Percentiles rank a stretch among this genome's conserved stretches.
phyloP scores from a whole-genome alignment of 306 rosid genomes.

The Castanea mollissima region DNA sequence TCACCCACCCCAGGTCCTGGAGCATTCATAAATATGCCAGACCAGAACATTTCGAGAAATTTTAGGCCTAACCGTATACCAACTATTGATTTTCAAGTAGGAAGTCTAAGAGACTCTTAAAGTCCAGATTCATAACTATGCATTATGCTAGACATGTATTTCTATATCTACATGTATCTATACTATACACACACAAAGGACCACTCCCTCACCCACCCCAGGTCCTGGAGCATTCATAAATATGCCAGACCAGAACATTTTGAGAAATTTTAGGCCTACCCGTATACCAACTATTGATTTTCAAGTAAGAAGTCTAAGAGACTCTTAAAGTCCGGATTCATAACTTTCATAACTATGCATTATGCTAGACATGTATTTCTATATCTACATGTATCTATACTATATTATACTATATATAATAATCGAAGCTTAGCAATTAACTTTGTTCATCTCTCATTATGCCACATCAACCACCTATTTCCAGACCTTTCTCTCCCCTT shows the following conservation, averaged over 20 bases:
- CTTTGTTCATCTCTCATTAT: no score
- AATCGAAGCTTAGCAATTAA: no score
- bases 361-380: background rate
- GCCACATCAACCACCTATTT: no score
- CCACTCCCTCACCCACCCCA: background rate
- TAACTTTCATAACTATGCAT: background rate
- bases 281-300: background rate
- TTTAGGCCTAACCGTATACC: background rate
- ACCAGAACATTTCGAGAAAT: background rate
- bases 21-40: background rate
- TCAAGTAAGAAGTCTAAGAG: background rate
- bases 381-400: no score
- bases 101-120: background rate
- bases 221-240: background rate
- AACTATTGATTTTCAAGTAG: background rate
- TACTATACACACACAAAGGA: background rate
- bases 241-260: background rate
- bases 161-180: no score
- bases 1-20: slow-evolving; percentile 1
- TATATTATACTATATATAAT: no score
- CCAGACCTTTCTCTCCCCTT: no score
- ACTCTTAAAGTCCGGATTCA: background rate
- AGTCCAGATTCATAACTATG: background rate
- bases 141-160: background rate
- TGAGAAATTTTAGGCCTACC: background rate